A percentile compares a stretch with the other conserved stretches of the same genome.
Conservation (phyloP, 371 early-diverging fungal genomes). For the Dipsacomyces acuminosporus region DNA sequence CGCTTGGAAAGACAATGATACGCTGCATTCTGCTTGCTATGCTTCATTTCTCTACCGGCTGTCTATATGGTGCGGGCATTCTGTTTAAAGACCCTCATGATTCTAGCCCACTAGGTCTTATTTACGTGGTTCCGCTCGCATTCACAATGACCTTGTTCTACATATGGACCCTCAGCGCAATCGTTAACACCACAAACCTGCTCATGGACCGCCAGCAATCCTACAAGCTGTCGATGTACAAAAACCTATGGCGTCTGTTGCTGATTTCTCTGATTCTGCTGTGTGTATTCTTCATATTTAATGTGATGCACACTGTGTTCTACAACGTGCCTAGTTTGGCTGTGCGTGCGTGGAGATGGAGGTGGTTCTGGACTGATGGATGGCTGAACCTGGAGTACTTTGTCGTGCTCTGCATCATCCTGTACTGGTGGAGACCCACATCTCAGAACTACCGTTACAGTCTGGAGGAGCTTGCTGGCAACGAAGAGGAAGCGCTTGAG, state of each 20-base stretch:
- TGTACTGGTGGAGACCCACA: conserved; percentile 90
- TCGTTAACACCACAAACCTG: conserved; percentile 60
- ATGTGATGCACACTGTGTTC: conserved; percentile 51
- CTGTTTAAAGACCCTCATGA: conserved; percentile 71
- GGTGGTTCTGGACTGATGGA: conserved; percentile 92
- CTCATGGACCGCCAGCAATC: conserved; percentile 75
- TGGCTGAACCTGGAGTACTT: conserved; percentile 80
- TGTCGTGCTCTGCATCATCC: conserved; percentile 68
- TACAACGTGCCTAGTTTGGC: conserved; percentile 55
- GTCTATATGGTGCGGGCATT: conserved; percentile 78
- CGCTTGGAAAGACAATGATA: conserved; percentile 85
- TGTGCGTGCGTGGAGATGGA: conserved; percentile 74
- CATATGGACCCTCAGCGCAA: conserved; percentile 71
- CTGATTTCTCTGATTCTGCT: conserved; percentile 69
- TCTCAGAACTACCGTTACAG: conserved; percentile 83
- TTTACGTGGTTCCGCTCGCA: conserved; percentile 83
- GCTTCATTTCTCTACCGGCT: conserved; percentile 84
- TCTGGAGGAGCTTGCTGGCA: conserved; percentile 50
- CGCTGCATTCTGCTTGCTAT: conserved; percentile 70
- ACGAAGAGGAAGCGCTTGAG: conserved; percentile 44
- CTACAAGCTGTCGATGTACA: conserved; percentile 87
- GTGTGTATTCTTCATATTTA: conserved; percentile 71
- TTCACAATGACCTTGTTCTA: conserved; percentile 89
- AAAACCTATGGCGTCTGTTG: conserved; percentile 73
- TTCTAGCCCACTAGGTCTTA: conserved; percentile 62